These are phyloP conservation scores for Epichloe typhina DNA, from an alignment of 2,329 filamentous ascomycete genomes.

Conservation along the genomic window DNA sequence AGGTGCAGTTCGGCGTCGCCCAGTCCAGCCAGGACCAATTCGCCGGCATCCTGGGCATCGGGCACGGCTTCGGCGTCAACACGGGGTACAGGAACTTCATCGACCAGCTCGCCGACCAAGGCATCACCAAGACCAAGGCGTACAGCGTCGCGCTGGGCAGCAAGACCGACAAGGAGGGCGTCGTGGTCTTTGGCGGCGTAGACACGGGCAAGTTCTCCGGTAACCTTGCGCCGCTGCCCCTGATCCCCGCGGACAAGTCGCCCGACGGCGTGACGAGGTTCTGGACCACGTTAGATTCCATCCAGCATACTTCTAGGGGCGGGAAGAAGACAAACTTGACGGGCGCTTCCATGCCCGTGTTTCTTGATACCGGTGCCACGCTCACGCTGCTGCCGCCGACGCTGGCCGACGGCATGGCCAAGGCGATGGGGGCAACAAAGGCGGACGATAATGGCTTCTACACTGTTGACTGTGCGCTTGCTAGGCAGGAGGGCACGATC, in stretches of 20 bases:
- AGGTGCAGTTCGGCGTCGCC: constrained; percentile 56
- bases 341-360: constrained; percentile 36
- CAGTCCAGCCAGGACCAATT: constrained; percentile 33
- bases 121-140: constrained; percentile 44
- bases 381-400: constrained; percentile 50
- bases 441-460: constrained; percentile 31
- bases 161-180: constrained; percentile 44
- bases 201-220: constrained; percentile 53
- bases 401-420: constrained; percentile 36
- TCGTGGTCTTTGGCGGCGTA: constrained; percentile 54
- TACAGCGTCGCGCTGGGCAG: constrained; percentile 55
- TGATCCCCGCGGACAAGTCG: constrained; percentile 41
- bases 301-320: constrained; percentile 27
- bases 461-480: constrained; percentile 30
- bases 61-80: constrained; percentile 42
- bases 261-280: constrained; percentile 41
- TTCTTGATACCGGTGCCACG: constrained; percentile 59
- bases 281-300: constrained; percentile 35
- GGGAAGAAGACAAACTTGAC: constrained; percentile 15
- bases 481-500: constrained; percentile 26
- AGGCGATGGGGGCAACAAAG: constrained; percentile 31
- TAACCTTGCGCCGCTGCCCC: constrained; percentile 44
- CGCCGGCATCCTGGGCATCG: constrained; percentile 59
- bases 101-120: constrained; percentile 35
- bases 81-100: constrained; percentile 37